Evolutionary conservation across 2,329 filamentous ascomycete species (phyloP), one percentile per base, ranked within the genome.

Genomic region (Erysiphe pulchra): DNA sequence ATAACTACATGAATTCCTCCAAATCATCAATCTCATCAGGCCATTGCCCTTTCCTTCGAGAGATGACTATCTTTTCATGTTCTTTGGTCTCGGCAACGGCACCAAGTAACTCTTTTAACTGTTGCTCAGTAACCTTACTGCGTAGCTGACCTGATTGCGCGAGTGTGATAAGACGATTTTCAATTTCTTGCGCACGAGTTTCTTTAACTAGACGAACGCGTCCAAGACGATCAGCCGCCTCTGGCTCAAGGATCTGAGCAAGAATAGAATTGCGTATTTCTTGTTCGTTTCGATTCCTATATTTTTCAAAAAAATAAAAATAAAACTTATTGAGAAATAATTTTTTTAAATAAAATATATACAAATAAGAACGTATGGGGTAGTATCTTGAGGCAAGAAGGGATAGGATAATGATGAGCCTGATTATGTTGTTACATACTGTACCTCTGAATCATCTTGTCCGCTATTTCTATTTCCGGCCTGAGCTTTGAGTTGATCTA

Each of bases 151-250:
- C 86, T 20, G 77, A 73, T 56, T 85, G 75, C 48, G 90, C 87
- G 47, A 98, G 73, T 75, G 79, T 85, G 61, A 98, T 86, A 47
- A 98, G 72, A 44, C 87, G 66, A 68, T 92, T 86, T 67, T 98
- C 90, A 47, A 98, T 75, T 57, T 94, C 85, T 50, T 71, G 73
- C 33, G 90, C 90, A 56, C 90, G 82, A 54, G 79, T 77, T 60
- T 86, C 84, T 65, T 95, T 95, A 58, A 98, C 90, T 49, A 98
- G 76, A 32, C 87, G 80, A 64, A 98, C 95, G 52, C 90, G 83
- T 47, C 83, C 84, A 1, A 98, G 72, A 13, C 90, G 81, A 65
- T 98, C 90, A 49, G 84, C 81, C 16, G 90, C 90, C 58, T 87
- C 84, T 53, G 90, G 90, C 56, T 86, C 78, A 50, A 98, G 82